Evolutionary conservation across 768 basidiomycete genomes (phyloP).

Genomic region (Amanita pallidorosea): DNA sequence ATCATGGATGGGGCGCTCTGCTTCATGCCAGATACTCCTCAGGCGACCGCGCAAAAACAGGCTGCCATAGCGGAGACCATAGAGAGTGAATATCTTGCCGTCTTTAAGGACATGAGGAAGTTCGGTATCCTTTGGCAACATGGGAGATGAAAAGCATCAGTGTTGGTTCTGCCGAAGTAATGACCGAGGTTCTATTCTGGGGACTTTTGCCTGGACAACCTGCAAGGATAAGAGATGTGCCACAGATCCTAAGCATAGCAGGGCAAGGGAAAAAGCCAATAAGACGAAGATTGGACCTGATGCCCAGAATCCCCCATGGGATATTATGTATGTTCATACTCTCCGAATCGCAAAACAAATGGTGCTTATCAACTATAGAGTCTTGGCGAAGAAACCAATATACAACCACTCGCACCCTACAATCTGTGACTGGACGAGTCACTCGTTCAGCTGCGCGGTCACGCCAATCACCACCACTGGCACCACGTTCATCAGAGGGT

Average conservation of each 20-base stretch:
- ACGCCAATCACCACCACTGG: background rate
- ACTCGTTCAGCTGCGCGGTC: slow-evolving; percentile 4
- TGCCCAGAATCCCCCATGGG: no score
- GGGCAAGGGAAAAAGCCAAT: no score
- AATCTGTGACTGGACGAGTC: background rate
- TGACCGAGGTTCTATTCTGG: no score
- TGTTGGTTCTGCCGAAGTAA: slow-evolving; percentile 6
- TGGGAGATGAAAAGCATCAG: slow-evolving; percentile 10
- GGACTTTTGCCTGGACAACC: no score
- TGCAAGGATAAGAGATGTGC: no score
- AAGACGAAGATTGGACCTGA: no score
- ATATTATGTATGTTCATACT: no score
- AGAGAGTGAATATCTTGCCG: slow-evolving; percentile 4
- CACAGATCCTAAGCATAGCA: no score
- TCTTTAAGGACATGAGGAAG: slow-evolving; percentile 5
- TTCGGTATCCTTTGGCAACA: slow-evolving; percentile 5
- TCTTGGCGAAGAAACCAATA: no score
- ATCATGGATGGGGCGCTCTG: slow-evolving; percentile 9
- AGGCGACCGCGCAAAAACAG: background rate
- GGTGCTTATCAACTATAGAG: no score
- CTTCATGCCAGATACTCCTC: slow-evolving; percentile 3
- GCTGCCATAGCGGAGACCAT: slow-evolving; percentile 6
- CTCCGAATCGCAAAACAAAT: no score
- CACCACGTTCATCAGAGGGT: background rate
- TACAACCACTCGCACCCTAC: no score